Base-by-base conservation (phyloP, 2,329 filamentous ascomycete species). In the Xylaria sp. region DNA sequence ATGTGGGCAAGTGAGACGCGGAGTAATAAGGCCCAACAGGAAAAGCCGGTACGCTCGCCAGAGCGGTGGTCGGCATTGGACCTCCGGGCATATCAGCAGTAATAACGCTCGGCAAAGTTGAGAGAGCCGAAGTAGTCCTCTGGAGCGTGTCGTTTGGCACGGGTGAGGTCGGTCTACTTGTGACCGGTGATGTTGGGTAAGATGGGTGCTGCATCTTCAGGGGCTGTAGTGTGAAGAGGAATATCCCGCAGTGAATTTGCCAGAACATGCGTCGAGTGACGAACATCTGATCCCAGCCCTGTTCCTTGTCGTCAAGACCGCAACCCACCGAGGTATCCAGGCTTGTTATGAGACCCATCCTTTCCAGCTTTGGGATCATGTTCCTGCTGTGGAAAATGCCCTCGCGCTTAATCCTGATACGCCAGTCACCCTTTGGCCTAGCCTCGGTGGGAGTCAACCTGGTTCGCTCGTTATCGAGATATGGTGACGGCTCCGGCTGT, bases 351-450 rank as follows among this genome's bases (percentile, higher is more conserved):
- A 98, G 81, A 0, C 94, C 94, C 94, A 98, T 98, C 65, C 94
- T 89, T 83, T 98, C 95, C 54, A 98, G 88, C 84, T 98, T 97
- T 28, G 93, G 92, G 52, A 98, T 87, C 72, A 97, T 83, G 73
- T 96, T 94, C 68, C 89, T 90, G 48, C 92, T 91, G 73, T 94
- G 90, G 79, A 98, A 89, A 48, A 97, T 91, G n/a, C 95, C 95
- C 74, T 97, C 94, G 10, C 91, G 86, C 80, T 90, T 93, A 79
- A 98, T 91, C 75, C 90, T 90, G 75, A 98, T 91, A 65, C 89
- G 87, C 95, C 95, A 98, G 68, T 97, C 93, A 39, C 92, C 94
- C 72, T 88, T 90, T 1, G 95, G 95, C 72, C 89, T 90, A 5
- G 92, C 95, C 5, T 82, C 79, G 20, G 88, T 83, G 0, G 92